Evolutionary conservation across 495 filamentous ascomycete species (phyloP).

Genomic region (Podospora bellae-mahoneyi): DNA sequence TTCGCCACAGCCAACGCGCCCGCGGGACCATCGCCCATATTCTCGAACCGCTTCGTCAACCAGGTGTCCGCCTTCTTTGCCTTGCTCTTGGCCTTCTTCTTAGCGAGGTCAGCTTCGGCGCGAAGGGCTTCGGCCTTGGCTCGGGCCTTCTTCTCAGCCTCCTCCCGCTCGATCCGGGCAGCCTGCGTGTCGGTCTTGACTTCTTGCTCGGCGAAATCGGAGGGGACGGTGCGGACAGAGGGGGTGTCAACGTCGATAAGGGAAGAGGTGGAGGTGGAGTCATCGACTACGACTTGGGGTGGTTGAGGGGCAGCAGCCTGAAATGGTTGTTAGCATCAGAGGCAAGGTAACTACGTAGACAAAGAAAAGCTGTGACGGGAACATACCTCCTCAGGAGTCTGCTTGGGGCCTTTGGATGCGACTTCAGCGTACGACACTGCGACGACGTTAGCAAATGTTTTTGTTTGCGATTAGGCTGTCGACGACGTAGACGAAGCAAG

Average conservation of each 20-base stretch:
- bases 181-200: slow-evolving; percentile 73
- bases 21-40: slow-evolving; percentile 27
- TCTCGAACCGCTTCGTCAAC: slow-evolving; percentile 36
- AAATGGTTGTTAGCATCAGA: not conserved
- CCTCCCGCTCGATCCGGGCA: slow-evolving; percentile 56
- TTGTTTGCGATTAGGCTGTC: not conserved
- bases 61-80: slow-evolving; percentile 41
- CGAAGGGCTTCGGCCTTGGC: slow-evolving; percentile 41
- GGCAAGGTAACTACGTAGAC: not conserved
- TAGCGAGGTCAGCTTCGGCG: slow-evolving; percentile 47
- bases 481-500: too few relatives aligned
- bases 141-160: slow-evolving; percentile 46
- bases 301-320: slow-evolving; percentile 62
- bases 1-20: slow-evolving; percentile 41
- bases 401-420: slow-evolving; percentile 69
- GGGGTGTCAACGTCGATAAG: slow-evolving; percentile 76
- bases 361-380: not conserved
- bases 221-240: slow-evolving; percentile 65
- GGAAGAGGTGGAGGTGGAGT: slow-evolving; percentile 52
- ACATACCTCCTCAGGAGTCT: slow-evolving; percentile 68
- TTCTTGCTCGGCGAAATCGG: slow-evolving; percentile 60
- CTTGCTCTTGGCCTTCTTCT: slow-evolving; percentile 48
- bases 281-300: slow-evolving; percentile 59
- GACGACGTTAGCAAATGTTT: slow-evolving; percentile 5
- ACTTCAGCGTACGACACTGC: slow-evolving; percentile 75